These are phyloP conservation scores for Saccharomyces hybrid DNA, from an alignment of 1,139 yeast genomes.

Conservation along the genomic window DNA sequence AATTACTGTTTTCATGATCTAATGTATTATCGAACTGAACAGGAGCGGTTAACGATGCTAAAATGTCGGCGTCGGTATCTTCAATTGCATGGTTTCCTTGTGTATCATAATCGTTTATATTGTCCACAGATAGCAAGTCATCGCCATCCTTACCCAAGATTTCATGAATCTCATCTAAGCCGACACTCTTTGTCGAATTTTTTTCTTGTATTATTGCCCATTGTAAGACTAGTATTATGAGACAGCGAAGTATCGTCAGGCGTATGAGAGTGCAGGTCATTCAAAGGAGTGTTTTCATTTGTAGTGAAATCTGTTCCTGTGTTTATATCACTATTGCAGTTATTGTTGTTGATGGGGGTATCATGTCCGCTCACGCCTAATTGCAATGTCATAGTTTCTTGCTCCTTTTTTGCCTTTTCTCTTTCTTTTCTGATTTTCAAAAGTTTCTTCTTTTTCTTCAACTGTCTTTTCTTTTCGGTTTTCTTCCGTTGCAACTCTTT, in stretches of 20 bases:
- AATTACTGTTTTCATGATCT: slow-evolving; percentile 12
- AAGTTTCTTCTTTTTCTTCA: slow-evolving; percentile 30
- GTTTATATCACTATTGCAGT: not conserved
- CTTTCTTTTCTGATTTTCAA: slow-evolving; percentile 25
- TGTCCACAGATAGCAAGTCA: slow-evolving; percentile 15
- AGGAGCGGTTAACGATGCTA: slow-evolving; percentile 32
- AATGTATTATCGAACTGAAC: slow-evolving; percentile 21
- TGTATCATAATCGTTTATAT: slow-evolving; percentile 4
- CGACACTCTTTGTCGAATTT: slow-evolving; percentile 25
- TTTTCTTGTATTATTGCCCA: slow-evolving; percentile 12
- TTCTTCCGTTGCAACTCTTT: slow-evolving; percentile 31
- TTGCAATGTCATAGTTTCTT: not conserved
- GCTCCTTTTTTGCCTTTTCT: slow-evolving; percentile 8
- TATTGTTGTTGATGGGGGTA: not conserved
- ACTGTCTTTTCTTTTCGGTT: slow-evolving; percentile 25
- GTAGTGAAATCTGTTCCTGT: not conserved
- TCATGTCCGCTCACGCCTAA: not conserved
- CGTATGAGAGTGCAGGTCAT: not conserved
- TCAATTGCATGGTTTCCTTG: slow-evolving; percentile 8
- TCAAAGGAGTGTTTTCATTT: not conserved
- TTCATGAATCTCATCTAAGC: slow-evolving; percentile 27
- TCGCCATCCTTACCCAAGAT: slow-evolving; percentile 20
- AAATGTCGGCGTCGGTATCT: slow-evolving; percentile 27
- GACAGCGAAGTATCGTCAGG: not conserved
- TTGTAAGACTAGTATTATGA: not conserved